A percentile compares a stretch with the other conserved stretches of the same genome.
Evolutionary conservation across 116 monocot species (phyloP).

Genomic region (Iris pallida): DNA sequence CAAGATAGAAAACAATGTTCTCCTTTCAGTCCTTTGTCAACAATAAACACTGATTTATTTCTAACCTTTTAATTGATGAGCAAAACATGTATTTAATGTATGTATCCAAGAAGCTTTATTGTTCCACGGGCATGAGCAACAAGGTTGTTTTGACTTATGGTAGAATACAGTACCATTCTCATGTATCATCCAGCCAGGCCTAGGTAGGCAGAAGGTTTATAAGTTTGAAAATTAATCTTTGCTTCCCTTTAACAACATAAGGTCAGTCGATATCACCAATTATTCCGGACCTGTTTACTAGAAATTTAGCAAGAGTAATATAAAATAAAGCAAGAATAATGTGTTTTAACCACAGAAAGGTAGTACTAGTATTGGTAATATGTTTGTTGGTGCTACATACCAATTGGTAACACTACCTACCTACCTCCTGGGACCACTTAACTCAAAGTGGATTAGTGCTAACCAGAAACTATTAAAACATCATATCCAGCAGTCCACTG

Average conservation of each 20-base stretch:
- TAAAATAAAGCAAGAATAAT: neutral
- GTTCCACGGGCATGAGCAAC: too few relatives aligned
- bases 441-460: neutral
- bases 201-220: neutral
- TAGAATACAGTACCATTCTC: neutral
- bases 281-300: neutral
- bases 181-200: neutral
- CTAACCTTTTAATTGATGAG: too few relatives aligned
- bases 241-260: neutral
- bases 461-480: constrained; percentile 3
- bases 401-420: neutral
- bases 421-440: constrained; percentile 1
- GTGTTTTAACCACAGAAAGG: constrained; percentile 1
- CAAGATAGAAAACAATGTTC: too few relatives aligned
- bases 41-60: neutral
- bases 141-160: too few relatives aligned
- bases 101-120: too few relatives aligned
- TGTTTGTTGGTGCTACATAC: neutral
- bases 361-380: neutral
- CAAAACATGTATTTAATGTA: too few relatives aligned
- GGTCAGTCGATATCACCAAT: neutral
- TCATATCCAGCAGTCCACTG: neutral
- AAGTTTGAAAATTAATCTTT: neutral
- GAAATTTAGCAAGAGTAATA: neutral
- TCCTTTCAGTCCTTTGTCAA: neutral